A percentile compares a stretch with the other conserved stretches of the same genome.
Evolutionary conservation across 257 asterid genomes (phyloP).

Genomic region (Gentiana macrophylla): DNA sequence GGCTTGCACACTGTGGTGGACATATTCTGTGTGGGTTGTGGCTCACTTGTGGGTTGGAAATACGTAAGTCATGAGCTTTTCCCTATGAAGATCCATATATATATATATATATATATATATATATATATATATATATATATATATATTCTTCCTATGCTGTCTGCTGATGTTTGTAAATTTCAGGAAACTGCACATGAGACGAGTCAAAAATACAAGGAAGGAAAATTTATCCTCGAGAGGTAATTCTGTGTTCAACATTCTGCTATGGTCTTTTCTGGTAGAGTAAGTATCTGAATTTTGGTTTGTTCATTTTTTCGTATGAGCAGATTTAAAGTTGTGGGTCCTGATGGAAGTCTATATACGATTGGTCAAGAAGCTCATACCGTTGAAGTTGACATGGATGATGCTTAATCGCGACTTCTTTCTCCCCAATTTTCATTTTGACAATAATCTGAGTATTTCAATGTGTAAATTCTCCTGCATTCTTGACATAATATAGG

Average conservation of each 20-base stretch:
- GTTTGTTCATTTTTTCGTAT: neutral
- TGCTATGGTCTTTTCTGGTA: neutral
- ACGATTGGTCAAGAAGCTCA: too few species aligned
- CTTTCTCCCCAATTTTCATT: too few species aligned
- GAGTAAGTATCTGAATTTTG: neutral
- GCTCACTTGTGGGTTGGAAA: conserved; percentile 89
- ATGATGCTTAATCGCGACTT: too few species aligned
- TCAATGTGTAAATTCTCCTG: too few species aligned
- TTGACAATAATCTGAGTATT: too few species aligned
- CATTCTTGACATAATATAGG: too few species aligned
- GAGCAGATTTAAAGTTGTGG: conserved; percentile 57
- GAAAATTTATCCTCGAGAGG: conserved; percentile 80
- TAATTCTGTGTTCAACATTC: conserved; percentile 8
- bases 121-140: too few species aligned
- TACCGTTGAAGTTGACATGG: too few species aligned
- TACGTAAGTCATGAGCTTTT: conserved; percentile 31
- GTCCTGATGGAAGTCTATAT: conserved; percentile 42
- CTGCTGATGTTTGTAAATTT: neutral
- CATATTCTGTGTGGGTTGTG: conserved; percentile 76
- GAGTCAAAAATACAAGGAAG: conserved; percentile 69
- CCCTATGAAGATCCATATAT: too few species aligned
- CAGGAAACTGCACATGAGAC: conserved; percentile 56
- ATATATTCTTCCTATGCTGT: neutral
- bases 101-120: too few species aligned
- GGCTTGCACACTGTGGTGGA: conserved; percentile 80